These are phyloP conservation scores for Acorus gramineus DNA, from an alignment of 106 monocot genomes.

Conservation along the genomic window DNA sequence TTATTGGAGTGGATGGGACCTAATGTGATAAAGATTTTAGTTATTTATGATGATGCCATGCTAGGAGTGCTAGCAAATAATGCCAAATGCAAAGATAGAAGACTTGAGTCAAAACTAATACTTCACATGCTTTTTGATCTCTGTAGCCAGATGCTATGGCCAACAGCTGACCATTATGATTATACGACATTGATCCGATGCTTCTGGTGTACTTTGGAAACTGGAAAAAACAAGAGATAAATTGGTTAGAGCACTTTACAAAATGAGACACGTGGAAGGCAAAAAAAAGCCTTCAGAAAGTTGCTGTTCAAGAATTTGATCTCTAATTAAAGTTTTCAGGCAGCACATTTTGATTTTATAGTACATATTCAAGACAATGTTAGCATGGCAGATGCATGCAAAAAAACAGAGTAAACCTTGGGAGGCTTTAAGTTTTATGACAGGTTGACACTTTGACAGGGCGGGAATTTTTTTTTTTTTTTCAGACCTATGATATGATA, in stretches of 20 bases:
- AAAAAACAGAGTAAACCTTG: no score
- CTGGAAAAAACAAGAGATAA: conserved; percentile 13
- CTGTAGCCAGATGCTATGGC: conserved; percentile 44
- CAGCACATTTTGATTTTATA: no score
- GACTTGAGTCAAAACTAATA: conserved; percentile 21
- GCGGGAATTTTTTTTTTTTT: no score
- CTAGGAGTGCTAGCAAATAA: no score
- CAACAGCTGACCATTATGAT: conserved; percentile 30
- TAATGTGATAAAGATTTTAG: neutral
- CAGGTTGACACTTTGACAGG: no score
- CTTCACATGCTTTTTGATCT: conserved; percentile 37
- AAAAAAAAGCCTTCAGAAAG: neutral
- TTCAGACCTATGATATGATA: no score
- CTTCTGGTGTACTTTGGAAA: conserved; percentile 27
- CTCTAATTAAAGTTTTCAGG: no score
- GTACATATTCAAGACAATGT: no score
- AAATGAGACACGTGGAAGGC: neutral
- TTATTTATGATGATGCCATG: no score
- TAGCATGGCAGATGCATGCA: no score
- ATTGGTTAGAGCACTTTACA: neutral
- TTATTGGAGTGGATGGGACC: neutral
- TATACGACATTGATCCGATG: conserved; percentile 44
- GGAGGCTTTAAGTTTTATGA: no score
- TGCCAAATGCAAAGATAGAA: neutral
- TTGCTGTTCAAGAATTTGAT: no score